Conservation (phyloP, 2,329 filamentous ascomycete species). For the Phaeosphaeriaceae sp. region DNA sequence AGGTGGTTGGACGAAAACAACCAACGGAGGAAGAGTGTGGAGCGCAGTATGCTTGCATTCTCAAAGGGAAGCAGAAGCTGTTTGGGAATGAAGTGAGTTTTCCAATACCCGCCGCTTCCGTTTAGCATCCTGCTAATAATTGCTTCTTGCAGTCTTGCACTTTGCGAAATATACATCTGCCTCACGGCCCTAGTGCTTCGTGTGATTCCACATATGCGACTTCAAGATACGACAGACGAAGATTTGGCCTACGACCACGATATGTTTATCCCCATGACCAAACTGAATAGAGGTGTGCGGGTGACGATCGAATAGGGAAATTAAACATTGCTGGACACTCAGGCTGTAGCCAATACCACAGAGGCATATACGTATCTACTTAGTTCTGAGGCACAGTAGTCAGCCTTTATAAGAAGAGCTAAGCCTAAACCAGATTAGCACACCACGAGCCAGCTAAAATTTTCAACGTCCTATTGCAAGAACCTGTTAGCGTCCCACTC, state of each 20-base stretch:
- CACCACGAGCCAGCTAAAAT: no score
- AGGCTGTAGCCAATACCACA: background rate
- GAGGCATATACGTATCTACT: no score
- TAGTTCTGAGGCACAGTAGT: no score
- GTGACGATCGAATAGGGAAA: conserved; percentile 20
- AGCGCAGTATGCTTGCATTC: conserved; percentile 38
- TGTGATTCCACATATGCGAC: conserved; percentile 31
- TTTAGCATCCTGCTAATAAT: conserved; percentile 8
- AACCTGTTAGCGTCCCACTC: no score
- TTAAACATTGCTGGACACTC: background rate
- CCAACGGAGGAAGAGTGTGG: conserved; percentile 29
- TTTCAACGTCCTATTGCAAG: no score
- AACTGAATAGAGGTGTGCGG: conserved; percentile 28
- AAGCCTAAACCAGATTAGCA: no score
- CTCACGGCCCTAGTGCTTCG: conserved; percentile 28
- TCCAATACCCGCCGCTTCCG: background rate
- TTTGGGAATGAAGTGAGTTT: conserved; percentile 43
- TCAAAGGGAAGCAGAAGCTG: conserved; percentile 41
- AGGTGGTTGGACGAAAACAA: conserved; percentile 39
- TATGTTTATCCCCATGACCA: conserved; percentile 37
- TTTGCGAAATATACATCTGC: conserved; percentile 30
- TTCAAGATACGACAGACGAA: conserved; percentile 27
- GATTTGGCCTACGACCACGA: conserved; percentile 33
- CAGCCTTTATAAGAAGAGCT: no score
- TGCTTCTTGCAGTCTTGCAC: conserved; percentile 18